phyloP scores from a whole-genome alignment of 1,139 yeast genomes.

The Lodderomyces theae region DNA sequence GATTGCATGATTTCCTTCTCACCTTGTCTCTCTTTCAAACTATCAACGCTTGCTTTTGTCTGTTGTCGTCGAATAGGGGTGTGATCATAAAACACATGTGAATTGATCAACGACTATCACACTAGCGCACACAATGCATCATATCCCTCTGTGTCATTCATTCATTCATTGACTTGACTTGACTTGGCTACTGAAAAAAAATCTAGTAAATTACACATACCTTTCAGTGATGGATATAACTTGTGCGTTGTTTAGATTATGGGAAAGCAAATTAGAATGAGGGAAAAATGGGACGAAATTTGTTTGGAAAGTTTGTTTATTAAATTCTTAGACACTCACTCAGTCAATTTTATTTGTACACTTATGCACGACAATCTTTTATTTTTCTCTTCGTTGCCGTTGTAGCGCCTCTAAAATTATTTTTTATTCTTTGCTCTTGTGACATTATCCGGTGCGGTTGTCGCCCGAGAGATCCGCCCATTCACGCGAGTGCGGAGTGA shows the following conservation, averaged over 20 bases:
- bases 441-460: background rate
- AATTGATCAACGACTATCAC: no score
- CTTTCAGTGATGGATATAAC: background rate
- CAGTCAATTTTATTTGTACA: background rate
- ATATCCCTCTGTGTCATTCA: background rate
- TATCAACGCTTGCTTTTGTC: no score
- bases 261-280: background rate
- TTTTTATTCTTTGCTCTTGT: background rate
- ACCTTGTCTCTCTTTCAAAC: no score
- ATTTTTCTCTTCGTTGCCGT: background rate
- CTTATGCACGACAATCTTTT: background rate
- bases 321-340: background rate
- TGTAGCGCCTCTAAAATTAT: no score
- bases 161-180: background rate
- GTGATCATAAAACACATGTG: background rate
- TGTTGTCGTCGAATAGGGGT: no score
- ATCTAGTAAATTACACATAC: background rate
- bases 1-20: no score
- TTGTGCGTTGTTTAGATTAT: background rate
- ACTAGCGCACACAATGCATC: background rate
- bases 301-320: no score
- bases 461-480: no score
- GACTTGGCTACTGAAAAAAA: background rate
- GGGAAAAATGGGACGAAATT: background rate
- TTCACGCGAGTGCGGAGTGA: no score